Evolutionary conservation across 805 yeast species (phyloP).

Genomic region (Sugiyamaella chiloensis): DNA sequence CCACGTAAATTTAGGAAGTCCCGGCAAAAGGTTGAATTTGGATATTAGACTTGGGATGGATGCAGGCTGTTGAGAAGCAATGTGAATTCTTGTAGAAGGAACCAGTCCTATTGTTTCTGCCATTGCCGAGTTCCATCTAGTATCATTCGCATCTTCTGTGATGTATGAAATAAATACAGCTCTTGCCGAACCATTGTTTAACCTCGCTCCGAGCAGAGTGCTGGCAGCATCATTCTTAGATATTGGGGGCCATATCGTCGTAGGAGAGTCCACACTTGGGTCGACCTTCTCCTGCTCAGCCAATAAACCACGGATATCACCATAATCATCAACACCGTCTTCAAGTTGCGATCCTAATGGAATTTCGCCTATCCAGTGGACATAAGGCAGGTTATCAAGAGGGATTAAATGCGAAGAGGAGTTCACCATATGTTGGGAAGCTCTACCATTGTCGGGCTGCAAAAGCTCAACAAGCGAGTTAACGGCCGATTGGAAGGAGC

Average conservation of each 20-base stretch:
- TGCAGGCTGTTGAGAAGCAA: background rate
- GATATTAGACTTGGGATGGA: background rate
- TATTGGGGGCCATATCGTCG: background rate
- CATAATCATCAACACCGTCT: too few species aligned
- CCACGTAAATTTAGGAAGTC: slow-evolving; percentile 22
- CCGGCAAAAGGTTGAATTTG: slow-evolving; percentile 17
- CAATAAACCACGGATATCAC: too few species aligned
- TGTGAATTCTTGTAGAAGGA: background rate
- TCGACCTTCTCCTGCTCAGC: too few species aligned
- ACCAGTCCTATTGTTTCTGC: background rate
- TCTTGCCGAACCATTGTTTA: too few species aligned
- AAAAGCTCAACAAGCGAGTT: slow-evolving; percentile 2
- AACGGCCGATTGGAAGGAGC: background rate
- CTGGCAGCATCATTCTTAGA: background rate
- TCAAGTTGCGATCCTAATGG: background rate
- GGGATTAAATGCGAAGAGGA: slow-evolving; percentile 23
- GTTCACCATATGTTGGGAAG: too few species aligned
- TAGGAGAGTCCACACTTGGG: too few species aligned
- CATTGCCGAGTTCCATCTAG: background rate
- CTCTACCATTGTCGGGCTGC: background rate
- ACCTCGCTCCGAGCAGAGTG: too few species aligned
- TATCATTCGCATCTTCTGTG: background rate
- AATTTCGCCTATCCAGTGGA: background rate
- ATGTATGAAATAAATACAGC: background rate
- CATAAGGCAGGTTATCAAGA: slow-evolving; percentile 4